A percentile compares a stretch with the other conserved stretches of the same genome.
Evolutionary conservation across 2,329 filamentous ascomycete genomes (phyloP).

Genomic region (Cordyceps tenuipes): DNA sequence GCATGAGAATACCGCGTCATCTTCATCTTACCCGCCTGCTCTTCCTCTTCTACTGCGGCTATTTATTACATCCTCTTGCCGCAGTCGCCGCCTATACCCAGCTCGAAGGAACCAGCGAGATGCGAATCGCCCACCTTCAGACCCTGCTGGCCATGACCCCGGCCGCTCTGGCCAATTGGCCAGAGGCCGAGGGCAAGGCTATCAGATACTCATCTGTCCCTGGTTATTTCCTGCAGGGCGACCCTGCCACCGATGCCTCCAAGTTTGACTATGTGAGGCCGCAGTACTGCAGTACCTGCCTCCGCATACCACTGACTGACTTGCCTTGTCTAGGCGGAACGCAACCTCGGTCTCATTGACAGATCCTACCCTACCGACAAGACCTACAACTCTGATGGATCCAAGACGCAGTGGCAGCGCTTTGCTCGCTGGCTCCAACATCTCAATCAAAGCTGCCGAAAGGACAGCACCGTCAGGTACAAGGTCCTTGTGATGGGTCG

Average conservation of each 20-base stretch:
- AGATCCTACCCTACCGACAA: slow-evolving; percentile 50
- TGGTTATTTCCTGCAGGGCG: slow-evolving; percentile 58
- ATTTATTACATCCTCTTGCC: background rate
- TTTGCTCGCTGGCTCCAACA: slow-evolving; percentile 49
- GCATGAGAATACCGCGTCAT: background rate
- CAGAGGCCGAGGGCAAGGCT: slow-evolving; percentile 27
- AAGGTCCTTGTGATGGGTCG: slow-evolving; percentile 61
- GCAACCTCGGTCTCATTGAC: slow-evolving; percentile 59
- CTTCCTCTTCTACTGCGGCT: background rate
- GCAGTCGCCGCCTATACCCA: background rate
- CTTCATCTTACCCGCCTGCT: background rate
- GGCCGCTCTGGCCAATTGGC: slow-evolving; percentile 23
- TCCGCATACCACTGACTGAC: background rate
- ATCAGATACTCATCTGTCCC: slow-evolving; percentile 53
- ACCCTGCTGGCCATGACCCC: slow-evolving; percentile 23
- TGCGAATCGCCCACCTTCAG: slow-evolving; percentile 26
- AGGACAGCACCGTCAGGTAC: slow-evolving; percentile 44
- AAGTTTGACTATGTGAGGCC: slow-evolving; percentile 55
- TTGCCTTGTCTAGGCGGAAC: slow-evolving; percentile 35
- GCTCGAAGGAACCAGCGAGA: slow-evolving; percentile 13
- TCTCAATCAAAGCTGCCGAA: slow-evolving; percentile 37
- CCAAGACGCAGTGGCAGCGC: slow-evolving; percentile 55
- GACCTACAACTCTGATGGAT: slow-evolving; percentile 27
- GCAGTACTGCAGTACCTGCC: background rate
- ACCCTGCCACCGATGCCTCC: slow-evolving; percentile 42